These are phyloP conservation scores for Pyrenochaeta sp. DNA, from an alignment of 2,329 filamentous ascomycete genomes.

Conservation along the genomic window DNA sequence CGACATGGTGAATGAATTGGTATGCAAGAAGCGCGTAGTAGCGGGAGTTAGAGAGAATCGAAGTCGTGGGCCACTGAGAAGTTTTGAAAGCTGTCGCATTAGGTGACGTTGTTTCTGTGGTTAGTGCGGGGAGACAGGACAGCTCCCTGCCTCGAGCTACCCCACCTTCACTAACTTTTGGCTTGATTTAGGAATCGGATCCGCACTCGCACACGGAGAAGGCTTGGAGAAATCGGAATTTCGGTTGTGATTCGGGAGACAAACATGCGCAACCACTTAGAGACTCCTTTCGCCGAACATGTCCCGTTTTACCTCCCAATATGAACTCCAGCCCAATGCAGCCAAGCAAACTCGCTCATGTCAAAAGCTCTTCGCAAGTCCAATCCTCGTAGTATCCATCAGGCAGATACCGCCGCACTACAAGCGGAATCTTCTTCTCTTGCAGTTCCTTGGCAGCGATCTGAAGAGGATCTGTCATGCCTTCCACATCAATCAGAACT, in stretches of 20 bases:
- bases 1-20: constrained; percentile 57
- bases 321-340: constrained; percentile 49
- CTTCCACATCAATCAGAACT: constrained; percentile 93
- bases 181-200: constrained; percentile 34
- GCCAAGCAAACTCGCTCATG: constrained; percentile 30
- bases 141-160: constrained; percentile 36
- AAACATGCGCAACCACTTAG: constrained; percentile 29
- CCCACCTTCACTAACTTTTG: constrained; percentile 42
- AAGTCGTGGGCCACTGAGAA: constrained; percentile 25
- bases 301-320: constrained; percentile 31
- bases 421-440: constrained; percentile 98
- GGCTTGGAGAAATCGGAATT: constrained; percentile 34
- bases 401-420: constrained; percentile 92
- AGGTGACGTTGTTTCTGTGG: constrained; percentile 42
- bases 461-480: constrained; percentile 95
- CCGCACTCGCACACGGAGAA: constrained; percentile 36
- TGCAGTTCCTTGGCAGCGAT: constrained; percentile 97
- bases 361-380: constrained; percentile 93
- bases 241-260: constrained; percentile 49
- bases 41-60: constrained; percentile 16
- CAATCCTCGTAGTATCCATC: constrained; percentile 99
- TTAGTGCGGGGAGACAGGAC: constrained; percentile 41
- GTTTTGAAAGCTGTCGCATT: constrained; percentile 34
- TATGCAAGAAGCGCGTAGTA: constrained; percentile 18
- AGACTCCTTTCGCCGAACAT: constrained; percentile 48